phyloP scores from a whole-genome alignment of 2,329 filamentous ascomycete genomes.

The Basipetospora chlamydospora region DNA sequence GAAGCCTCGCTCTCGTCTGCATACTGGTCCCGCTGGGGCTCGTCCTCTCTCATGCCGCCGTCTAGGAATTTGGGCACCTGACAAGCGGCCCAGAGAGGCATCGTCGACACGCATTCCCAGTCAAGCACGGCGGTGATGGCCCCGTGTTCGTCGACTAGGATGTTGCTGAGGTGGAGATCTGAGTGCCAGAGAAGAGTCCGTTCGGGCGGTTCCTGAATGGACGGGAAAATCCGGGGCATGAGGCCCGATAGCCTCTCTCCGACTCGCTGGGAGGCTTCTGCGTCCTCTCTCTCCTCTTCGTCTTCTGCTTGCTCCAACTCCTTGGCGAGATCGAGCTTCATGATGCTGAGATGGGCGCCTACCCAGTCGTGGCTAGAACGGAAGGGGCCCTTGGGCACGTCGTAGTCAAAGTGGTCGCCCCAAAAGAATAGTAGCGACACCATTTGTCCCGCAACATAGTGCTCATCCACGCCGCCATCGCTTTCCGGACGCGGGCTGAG shows the following conservation, averaged over 20 bases:
- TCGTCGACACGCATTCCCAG: slow-evolving; percentile 26
- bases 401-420: slow-evolving; percentile 16
- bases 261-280: too few species aligned
- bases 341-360: slow-evolving; percentile 6
- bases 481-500: too few species aligned
- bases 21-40: slow-evolving; percentile 11
- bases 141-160: slow-evolving; percentile 22
- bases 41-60: slow-evolving; percentile 13
- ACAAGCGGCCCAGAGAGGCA: slow-evolving; percentile 23
- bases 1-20: too few species aligned
- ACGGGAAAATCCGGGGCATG: slow-evolving; percentile 18
- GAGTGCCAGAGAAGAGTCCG: slow-evolving; percentile 19
- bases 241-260: slow-evolving; percentile 11
- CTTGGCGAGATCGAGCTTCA: too few species aligned
- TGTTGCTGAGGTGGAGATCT: slow-evolving; percentile 23
- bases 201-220: slow-evolving; percentile 11
- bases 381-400: slow-evolving; percentile 22
- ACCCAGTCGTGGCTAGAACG: slow-evolving; percentile 22
- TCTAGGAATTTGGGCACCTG: slow-evolving; percentile 20
- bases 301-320: too few species aligned
- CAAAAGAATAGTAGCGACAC: slow-evolving; percentile 20
- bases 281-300: too few species aligned
- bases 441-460: slow-evolving; percentile 12
- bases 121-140: slow-evolving; percentile 23
- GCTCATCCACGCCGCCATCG: background rate